A percentile compares a stretch with the other conserved stretches of the same genome.
Conservation (phyloP, 2,329 filamentous ascomycete species). For the Aspergillus tubingensis region DNA sequence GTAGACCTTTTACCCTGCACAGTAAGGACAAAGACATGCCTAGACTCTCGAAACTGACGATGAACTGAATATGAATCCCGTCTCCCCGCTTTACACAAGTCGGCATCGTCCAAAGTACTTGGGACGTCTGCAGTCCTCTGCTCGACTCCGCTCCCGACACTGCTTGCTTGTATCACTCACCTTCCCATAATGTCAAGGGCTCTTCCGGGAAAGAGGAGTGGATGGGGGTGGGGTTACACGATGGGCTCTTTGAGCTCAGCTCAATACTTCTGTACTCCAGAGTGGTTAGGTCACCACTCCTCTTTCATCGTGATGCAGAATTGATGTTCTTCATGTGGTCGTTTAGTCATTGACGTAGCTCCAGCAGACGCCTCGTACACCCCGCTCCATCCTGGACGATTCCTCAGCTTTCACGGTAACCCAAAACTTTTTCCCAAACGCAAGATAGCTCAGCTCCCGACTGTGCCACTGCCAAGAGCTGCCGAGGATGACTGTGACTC, state of each 20-base stretch:
- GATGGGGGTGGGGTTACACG: constrained; percentile 11
- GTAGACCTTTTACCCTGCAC: background rate
- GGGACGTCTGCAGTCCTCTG: too few species aligned
- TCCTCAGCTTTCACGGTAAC: background rate
- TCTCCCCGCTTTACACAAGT: background rate
- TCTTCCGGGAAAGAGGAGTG: background rate
- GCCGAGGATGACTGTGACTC: constrained; percentile 31
- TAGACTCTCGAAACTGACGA: background rate
- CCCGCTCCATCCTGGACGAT: background rate
- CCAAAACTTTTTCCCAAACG: background rate
- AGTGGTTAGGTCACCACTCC: background rate
- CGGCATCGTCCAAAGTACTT: background rate
- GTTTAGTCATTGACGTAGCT: background rate
- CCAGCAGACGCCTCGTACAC: background rate
- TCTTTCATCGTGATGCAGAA: background rate
- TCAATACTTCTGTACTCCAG: background rate
- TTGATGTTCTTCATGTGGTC: too few species aligned
- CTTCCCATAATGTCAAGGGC: constrained; percentile 13
- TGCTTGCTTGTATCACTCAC: background rate
- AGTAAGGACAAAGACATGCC: background rate
- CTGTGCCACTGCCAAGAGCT: constrained; percentile 13
- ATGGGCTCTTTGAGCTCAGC: background rate
- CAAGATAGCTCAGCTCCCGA: constrained; percentile 17
- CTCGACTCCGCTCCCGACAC: background rate
- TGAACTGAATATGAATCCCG: background rate